Evolutionary conservation across 2,329 filamentous ascomycete genomes (phyloP).

Genomic region (Diaporthe vaccinii): DNA sequence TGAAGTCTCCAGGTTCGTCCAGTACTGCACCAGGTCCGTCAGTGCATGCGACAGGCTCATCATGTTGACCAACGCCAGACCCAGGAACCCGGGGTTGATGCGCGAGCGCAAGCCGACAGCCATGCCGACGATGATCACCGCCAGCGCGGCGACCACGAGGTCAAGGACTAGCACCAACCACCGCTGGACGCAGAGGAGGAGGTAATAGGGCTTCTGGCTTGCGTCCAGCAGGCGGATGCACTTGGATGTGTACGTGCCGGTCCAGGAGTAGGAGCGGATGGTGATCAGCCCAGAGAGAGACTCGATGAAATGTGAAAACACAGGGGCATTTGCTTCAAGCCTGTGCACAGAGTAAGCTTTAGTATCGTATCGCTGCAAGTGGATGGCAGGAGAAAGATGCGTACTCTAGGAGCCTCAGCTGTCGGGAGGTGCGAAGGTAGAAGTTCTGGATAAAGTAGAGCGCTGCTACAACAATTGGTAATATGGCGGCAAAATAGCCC

Average conservation of each 20-base stretch:
- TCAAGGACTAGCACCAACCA: conserved; percentile 66
- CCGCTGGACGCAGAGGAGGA: conserved; percentile 63
- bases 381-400: conserved; percentile 62
- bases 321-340: conserved; percentile 26
- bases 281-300: conserved; percentile 61
- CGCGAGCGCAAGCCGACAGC: conserved; percentile 48
- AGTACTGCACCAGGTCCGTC: conserved; percentile 60
- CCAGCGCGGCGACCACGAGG: conserved; percentile 59
- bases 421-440: conserved; percentile 70
- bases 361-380: no score
- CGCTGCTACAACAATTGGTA: conserved; percentile 60
- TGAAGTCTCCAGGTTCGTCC: conserved; percentile 70
- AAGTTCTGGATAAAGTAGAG: conserved; percentile 65
- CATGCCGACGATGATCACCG: conserved; percentile 58
- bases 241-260: conserved; percentile 53
- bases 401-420: conserved; percentile 68
- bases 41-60: conserved; percentile 50
- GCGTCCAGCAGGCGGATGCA: conserved; percentile 59
- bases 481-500: conserved; percentile 50
- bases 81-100: conserved; percentile 27
- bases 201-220: conserved; percentile 65
- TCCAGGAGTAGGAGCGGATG: conserved; percentile 65
- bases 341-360: conserved; percentile 41
- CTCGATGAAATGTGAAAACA: conserved; percentile 53
- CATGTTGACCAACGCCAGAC: conserved; percentile 23